Conservation (phyloP, 2,329 filamentous ascomycete genomes). For the Colletotrichum tanaceti region DNA sequence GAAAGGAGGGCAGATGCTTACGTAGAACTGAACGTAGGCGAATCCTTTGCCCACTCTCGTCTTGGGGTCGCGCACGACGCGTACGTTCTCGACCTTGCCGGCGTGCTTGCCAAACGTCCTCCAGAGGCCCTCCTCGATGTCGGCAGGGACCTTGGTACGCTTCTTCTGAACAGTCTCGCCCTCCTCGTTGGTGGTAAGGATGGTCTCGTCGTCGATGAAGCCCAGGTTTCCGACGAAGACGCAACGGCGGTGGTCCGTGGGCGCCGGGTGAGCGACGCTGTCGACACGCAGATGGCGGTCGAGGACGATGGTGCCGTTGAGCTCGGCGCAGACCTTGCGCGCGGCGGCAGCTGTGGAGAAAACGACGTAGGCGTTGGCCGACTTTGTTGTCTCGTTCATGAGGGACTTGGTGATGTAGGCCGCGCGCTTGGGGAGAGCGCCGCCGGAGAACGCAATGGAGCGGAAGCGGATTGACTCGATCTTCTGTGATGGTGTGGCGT, state of each 20-base stretch:
- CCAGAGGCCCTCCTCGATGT: slow-evolving; percentile 95
- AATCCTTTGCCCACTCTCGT: slow-evolving; percentile 97
- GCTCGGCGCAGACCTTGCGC: slow-evolving; percentile 76
- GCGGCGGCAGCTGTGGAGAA: slow-evolving; percentile 82
- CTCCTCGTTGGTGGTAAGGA: slow-evolving; percentile 72
- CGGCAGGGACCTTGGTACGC: slow-evolving; percentile 79
- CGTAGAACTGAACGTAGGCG: slow-evolving; percentile 95
- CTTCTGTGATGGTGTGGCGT: slow-evolving; percentile 70
- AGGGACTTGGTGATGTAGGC: slow-evolving; percentile 91
- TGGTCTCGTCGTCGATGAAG: slow-evolving; percentile 92
- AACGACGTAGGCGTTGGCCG: slow-evolving; percentile 93
- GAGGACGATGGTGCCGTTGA: slow-evolving; percentile 88
- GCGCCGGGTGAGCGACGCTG: slow-evolving; percentile 86
- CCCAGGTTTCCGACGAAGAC: slow-evolving; percentile 97
- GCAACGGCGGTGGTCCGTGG: slow-evolving; percentile 86
- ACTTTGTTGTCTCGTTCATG: slow-evolving; percentile 91
- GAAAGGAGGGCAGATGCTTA: slow-evolving; percentile 50
- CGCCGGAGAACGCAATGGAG: slow-evolving; percentile 85
- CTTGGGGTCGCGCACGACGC: slow-evolving; percentile 87
- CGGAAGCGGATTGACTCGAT: slow-evolving; percentile 94
- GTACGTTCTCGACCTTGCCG: slow-evolving; percentile 91
- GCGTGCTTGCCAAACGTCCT: slow-evolving; percentile 77
- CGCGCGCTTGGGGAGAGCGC: slow-evolving; percentile 88
- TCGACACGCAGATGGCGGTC: slow-evolving; percentile 92
- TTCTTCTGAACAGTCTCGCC: slow-evolving; percentile 78